These are phyloP conservation scores for Solanum piurae DNA, from an alignment of 257 asterid species.

Conservation along the genomic window DNA sequence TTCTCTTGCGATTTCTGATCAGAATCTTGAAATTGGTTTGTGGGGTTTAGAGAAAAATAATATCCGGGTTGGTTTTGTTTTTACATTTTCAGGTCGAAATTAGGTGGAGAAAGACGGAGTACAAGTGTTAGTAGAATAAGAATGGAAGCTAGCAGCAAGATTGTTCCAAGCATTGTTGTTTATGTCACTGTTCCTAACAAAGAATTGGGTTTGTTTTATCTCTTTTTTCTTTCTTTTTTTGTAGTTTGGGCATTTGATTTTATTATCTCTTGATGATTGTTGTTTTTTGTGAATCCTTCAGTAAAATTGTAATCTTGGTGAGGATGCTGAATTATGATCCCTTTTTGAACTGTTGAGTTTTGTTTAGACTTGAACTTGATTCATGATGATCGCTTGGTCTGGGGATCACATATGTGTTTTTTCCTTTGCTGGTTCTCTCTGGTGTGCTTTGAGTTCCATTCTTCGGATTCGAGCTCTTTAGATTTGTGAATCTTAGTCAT, in stretches of 20 bases:
- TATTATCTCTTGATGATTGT: neutral
- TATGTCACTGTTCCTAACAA: slow-evolving; percentile 92
- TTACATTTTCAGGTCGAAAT: slow-evolving; percentile 22
- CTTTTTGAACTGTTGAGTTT: neutral
- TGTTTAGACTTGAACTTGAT: neutral
- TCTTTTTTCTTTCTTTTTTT: neutral
- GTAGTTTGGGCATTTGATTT: neutral
- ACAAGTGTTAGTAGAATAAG: slow-evolving; percentile 31
- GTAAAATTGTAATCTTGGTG: neutral
- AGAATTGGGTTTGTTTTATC: slow-evolving; percentile 54
- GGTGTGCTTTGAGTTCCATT: neutral
- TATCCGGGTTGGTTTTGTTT: slow-evolving; percentile 1
- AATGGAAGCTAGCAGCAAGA: slow-evolving; percentile 56
- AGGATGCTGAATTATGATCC: neutral
- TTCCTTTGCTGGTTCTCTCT: neutral
- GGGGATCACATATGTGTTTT: neutral
- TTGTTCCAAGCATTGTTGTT: slow-evolving; percentile 85
- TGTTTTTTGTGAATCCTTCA: neutral
- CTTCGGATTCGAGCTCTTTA: neutral
- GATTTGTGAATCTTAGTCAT: neutral
- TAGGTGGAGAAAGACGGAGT: slow-evolving; percentile 17
- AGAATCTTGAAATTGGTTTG: neutral
- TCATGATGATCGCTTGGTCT: neutral
- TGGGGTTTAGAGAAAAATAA: slow-evolving; percentile 2
- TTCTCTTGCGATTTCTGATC: neutral